A percentile compares a stretch with the other conserved stretches of the same genome.
These are phyloP conservation scores for Citrus trifoliata DNA, from an alignment of 345 rosid species.

Conservation along the genomic window DNA sequence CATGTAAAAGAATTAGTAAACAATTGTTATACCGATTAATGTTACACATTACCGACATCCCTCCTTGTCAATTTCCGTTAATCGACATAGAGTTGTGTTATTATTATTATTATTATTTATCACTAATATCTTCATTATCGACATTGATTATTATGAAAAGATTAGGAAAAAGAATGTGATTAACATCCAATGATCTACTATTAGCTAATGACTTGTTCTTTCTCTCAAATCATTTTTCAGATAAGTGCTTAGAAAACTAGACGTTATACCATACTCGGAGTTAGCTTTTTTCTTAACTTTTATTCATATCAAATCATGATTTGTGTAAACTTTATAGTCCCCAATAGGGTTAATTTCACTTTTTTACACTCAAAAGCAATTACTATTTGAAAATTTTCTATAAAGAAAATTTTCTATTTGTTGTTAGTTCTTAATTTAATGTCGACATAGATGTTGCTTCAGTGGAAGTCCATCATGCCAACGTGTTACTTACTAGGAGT, in stretches of 20 bases:
- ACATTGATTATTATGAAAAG: neutral
- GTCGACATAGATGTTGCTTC: slow-evolving; percentile 8
- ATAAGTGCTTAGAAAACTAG: neutral
- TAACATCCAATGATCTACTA: neutral
- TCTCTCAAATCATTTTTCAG: neutral
- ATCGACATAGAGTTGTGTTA: neutral
- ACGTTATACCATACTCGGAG: neutral
- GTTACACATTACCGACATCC: neutral
- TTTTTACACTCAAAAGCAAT: neutral
- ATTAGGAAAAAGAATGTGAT: neutral
- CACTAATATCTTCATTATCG: neutral
- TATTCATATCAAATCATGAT: slow-evolving; percentile 3
- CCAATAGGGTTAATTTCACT: neutral
- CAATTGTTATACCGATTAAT: neutral
- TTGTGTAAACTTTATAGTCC: neutral
- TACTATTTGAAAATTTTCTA: neutral
- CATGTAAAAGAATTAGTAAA: neutral
- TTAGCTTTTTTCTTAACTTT: neutral
- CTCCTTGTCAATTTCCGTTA: neutral
- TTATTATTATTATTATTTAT: neutral
- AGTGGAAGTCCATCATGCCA: slow-evolving; percentile 33
- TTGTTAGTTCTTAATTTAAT: neutral
- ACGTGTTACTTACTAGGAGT: slow-evolving; percentile 29
- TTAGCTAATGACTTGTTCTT: neutral
- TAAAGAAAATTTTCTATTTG: neutral